Base-by-base conservation (phyloP, 2,329 filamentous ascomycete genomes). In the Trichoderma sp. region DNA sequence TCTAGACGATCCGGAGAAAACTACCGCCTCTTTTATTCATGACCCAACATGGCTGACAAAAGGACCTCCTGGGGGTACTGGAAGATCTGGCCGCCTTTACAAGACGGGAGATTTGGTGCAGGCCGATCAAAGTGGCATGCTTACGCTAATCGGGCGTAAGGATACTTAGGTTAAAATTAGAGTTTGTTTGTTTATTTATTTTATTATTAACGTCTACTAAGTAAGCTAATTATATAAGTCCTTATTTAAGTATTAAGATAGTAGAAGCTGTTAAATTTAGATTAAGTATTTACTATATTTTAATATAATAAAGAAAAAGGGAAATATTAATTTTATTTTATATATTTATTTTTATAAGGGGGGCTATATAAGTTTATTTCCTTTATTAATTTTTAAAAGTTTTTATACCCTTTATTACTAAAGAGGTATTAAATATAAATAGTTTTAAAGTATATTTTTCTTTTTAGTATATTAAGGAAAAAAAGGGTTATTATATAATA, bases 221-320 rank as follows among this genome's bases (percentile, higher is more conserved):
- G 67, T 71, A 71, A 60, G 5, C 31, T 71, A 71, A 14, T 71
- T 71, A 71, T 14, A 71, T 71, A 69, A 59, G 45, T 69, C 66
- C 12, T 24, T 38, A 35, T 56, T 3, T 69, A 53, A 50, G 50
- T 16, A 71, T 3, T 71, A 71, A 6, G 67, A 71, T 3, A 11
- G 45, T 71, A 71, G 31, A 6, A 71, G 50, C 50, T 4, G 14
- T 6, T 14, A 4, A 12, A n/a, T 56, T 60, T 60, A 38, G 3
- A 38, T 8, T 11, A 12, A 1, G 6, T 8, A 2, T 71, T 71
- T n/a, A 6, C 67, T 71, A 38, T 11, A 8, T 71, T 29, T 71
- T 41, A 60, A 29, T 56, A n/a, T 14, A 21, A 59, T 59, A 59
- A 71, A 71, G 14, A 21, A 60, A 71, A 67, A n/a, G 7, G 7